Conservation (phyloP, 1,139 yeast species). For the Saccharomyces hybrid region DNA sequence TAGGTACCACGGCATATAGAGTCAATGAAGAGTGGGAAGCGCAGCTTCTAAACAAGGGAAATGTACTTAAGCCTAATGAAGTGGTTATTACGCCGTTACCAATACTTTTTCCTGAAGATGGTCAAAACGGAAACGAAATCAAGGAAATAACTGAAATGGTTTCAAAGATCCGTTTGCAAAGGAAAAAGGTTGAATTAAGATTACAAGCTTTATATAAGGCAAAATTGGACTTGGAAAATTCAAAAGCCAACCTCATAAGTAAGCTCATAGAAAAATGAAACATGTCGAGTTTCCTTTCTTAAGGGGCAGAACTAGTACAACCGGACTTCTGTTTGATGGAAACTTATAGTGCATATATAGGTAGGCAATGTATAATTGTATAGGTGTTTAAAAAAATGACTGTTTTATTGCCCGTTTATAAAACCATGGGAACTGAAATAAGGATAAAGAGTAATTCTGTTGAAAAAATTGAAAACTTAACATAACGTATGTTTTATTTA, state of each 20-base stretch:
- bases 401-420: background rate
- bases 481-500: background rate
- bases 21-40: background rate
- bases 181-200: conserved; percentile 5
- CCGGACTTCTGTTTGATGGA: background rate
- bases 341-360: background rate
- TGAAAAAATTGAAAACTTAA: background rate
- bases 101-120: conserved; percentile 4
- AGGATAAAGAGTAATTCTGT: background rate
- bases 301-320: background rate
- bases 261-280: conserved; percentile 1
- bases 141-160: conserved; percentile 1
- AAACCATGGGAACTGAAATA: background rate
- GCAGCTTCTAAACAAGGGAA: conserved; percentile 1
- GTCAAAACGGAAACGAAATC: background rate
- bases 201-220: conserved; percentile 1
- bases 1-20: background rate
- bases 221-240: background rate
- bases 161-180: conserved; percentile 1
- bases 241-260: background rate
- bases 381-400: background rate
- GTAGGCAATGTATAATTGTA: background rate
- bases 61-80: background rate
- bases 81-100: background rate
- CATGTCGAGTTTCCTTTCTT: background rate